phyloP scores from a whole-genome alignment of 345 rosid genomes.

The Arabis alpina region DNA sequence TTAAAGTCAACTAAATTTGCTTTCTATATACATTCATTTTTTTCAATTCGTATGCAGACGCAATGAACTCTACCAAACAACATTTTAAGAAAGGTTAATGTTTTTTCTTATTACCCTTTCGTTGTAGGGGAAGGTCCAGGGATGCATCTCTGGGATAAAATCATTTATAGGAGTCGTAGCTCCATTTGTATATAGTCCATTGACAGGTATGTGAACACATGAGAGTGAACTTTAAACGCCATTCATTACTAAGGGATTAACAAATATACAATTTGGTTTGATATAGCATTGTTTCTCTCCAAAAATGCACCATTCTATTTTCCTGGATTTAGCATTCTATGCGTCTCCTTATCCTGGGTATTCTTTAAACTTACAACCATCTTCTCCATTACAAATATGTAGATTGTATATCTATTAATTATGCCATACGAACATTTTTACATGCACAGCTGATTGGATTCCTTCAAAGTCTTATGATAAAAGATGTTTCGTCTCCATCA shows the following conservation, averaged over 20 bases:
- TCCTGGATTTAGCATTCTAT: conserved; percentile 84
- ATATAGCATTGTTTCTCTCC: conserved; percentile 81
- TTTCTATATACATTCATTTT: not conserved
- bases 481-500: conserved; percentile 31
- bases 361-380: not conserved
- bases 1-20: no score
- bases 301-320: conserved; percentile 72
- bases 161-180: conserved; percentile 77
- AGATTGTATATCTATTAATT: not conserved
- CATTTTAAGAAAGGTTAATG: no score
- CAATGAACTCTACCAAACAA: no score
- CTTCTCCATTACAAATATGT: not conserved
- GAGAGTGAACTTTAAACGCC: not conserved
- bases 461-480: conserved; percentile 66
- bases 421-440: not conserved
- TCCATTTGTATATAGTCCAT: conserved; percentile 82
- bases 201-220: conserved; percentile 54
- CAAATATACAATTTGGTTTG: not conserved
- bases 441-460: conserved; percentile 68
- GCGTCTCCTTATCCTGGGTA: conserved; percentile 68
- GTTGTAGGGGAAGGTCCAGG: conserved; percentile 84
- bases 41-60: not conserved
- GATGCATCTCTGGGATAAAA: conserved; percentile 76
- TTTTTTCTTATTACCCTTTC: not conserved
- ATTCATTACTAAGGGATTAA: not conserved